Conservation (phyloP, 2,329 filamentous ascomycete genomes). For the Cladophialophora psammophila region DNA sequence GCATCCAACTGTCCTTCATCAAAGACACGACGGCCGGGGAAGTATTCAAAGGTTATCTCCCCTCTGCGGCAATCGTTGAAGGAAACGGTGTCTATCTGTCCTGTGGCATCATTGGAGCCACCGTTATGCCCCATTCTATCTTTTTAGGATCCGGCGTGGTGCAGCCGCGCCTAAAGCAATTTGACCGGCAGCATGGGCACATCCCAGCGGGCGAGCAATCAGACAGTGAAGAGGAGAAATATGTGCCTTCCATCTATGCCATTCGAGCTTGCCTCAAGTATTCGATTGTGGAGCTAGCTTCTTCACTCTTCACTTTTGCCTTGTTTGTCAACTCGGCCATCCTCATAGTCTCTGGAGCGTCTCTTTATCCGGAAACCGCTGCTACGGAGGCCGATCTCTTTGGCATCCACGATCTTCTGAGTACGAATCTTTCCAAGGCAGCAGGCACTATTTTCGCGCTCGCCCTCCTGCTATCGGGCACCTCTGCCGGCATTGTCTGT, state of each 20-base stretch:
- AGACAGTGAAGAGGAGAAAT: conserved; percentile 63
- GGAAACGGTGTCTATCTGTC: conserved; percentile 63
- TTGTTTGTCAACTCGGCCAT: conserved; percentile 86
- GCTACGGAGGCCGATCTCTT: conserved; percentile 79
- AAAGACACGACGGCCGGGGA: conserved; percentile 57
- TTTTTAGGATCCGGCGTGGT: conserved; percentile 65
- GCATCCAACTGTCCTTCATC: conserved; percentile 63
- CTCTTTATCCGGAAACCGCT: conserved; percentile 69
- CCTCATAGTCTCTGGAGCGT: conserved; percentile 80
- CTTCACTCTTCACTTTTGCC: conserved; percentile 82
- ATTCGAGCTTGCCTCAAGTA: conserved; percentile 77
- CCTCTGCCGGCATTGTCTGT: conserved; percentile 79
- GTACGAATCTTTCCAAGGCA: conserved; percentile 71
- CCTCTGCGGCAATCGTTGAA: conserved; percentile 60
- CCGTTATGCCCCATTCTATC: conserved; percentile 67
- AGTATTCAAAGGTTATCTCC: conserved; percentile 63
- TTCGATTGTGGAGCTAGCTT: conserved; percentile 72
- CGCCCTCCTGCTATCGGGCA: conserved; percentile 78
- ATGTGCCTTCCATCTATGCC: conserved; percentile 74
- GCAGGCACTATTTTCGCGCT: conserved; percentile 86
- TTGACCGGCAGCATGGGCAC: conserved; percentile 52
- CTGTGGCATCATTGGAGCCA: conserved; percentile 61
- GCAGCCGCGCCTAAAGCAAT: conserved; percentile 60
- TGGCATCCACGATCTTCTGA: conserved; percentile 77
- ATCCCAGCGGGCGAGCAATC: conserved; percentile 23